Conservation (phyloP, 1,139 yeast species). For the Geotrichum aggregatum region DNA sequence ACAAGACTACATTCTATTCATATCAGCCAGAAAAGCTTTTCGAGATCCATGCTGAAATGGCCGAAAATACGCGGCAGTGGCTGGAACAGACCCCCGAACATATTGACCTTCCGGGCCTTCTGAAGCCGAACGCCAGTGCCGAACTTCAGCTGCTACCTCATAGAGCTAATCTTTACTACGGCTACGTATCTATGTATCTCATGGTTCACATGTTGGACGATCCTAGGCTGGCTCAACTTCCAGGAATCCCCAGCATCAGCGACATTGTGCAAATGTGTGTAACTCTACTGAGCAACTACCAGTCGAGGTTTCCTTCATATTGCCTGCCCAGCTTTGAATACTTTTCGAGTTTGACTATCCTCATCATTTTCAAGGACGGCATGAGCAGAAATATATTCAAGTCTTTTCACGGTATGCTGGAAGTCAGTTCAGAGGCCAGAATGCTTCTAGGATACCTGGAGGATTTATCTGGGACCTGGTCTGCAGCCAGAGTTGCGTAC, state of each 20-base stretch:
- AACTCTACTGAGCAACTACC: constrained; percentile 16
- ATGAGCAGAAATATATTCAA: constrained; percentile 14
- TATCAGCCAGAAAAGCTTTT: constrained; percentile 13
- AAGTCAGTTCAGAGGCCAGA: constrained; percentile 18
- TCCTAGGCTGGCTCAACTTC: constrained; percentile 10
- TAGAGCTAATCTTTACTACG: constrained; percentile 23
- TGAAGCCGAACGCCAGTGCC: constrained; percentile 11
- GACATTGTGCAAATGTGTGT: constrained; percentile 19
- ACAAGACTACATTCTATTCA: constrained; percentile 20
- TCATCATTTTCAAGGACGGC: constrained; percentile 20
- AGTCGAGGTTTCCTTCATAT: constrained; percentile 14
- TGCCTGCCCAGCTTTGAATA: constrained; percentile 24
- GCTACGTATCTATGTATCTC: constrained; percentile 20
- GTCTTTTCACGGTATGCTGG: constrained; percentile 9
- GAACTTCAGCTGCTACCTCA: constrained; percentile 22
- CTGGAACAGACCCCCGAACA: constrained; percentile 21
- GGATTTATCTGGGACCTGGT: constrained; percentile 23
- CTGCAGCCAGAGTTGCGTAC: constrained; percentile 22
- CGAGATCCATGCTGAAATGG: constrained; percentile 13
- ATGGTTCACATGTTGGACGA: constrained; percentile 17
- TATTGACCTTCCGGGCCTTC: constrained; percentile 11
- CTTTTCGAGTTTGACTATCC: constrained; percentile 21
- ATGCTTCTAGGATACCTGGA: constrained; percentile 20
- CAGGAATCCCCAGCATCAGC: constrained; percentile 14
- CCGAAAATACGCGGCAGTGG: constrained; percentile 22